Evolutionary conservation across 164 flowering plant species (phyloP).

Genomic region (Berberis vulgaris): DNA sequence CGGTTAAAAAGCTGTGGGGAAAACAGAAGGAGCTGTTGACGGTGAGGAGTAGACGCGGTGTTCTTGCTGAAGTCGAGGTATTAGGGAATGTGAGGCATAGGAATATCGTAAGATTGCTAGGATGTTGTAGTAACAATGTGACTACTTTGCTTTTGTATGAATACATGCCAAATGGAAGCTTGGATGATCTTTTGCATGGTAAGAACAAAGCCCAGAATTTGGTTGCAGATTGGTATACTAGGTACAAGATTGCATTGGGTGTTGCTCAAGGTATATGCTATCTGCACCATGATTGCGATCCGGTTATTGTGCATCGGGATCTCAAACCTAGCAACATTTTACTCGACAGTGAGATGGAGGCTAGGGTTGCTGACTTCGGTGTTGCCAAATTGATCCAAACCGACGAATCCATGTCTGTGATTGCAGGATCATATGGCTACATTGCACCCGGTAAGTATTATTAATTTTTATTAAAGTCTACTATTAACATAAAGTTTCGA

Average conservation of each 20-base stretch:
- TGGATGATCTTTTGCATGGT: slow-evolving; percentile 71
- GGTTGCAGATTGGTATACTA: slow-evolving; percentile 67
- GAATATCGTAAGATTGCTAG: slow-evolving; percentile 82
- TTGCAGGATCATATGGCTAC: slow-evolving; percentile 94
- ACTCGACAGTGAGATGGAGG: slow-evolving; percentile 86
- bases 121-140: slow-evolving; percentile 83
- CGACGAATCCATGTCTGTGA: slow-evolving; percentile 30
- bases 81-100: slow-evolving; percentile 88
- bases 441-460: slow-evolving; percentile 78
- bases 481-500: not conserved
- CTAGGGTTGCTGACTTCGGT: slow-evolving; percentile 94
- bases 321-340: slow-evolving; percentile 83
- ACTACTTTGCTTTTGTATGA: slow-evolving; percentile 87
- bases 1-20: slow-evolving; percentile 90
- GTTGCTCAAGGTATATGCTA: slow-evolving; percentile 95
- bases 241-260: slow-evolving; percentile 86
- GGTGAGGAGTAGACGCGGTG: slow-evolving; percentile 49
- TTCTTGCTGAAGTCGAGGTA: slow-evolving; percentile 88
- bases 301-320: slow-evolving; percentile 90
- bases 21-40: slow-evolving; percentile 45
- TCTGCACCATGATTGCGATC: slow-evolving; percentile 93
- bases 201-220: slow-evolving; percentile 49
- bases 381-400: slow-evolving; percentile 48
- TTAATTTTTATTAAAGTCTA: not conserved
- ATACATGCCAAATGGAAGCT: slow-evolving; percentile 93